Evolutionary conservation across 495 filamentous ascomycete species (phyloP).

Genomic region (Achaetomiella virescens): DNA sequence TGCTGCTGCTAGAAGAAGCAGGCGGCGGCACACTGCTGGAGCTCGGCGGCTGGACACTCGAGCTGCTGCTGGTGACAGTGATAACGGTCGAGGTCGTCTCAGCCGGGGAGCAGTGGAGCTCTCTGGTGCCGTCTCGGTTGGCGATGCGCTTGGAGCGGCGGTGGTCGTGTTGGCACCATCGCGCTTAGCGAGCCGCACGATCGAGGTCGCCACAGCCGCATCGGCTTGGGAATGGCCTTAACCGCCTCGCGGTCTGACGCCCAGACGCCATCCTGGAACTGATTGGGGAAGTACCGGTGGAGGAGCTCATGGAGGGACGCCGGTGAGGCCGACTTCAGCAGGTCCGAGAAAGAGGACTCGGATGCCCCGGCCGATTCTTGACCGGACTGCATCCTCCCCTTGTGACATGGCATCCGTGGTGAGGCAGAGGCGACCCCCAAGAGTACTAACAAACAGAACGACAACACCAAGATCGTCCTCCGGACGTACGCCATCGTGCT

Average conservation of each 20-base stretch:
- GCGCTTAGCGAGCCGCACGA: conserved; percentile 37
- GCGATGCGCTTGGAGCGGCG: background rate
- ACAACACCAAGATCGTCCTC: conserved; percentile 25
- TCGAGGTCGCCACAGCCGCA: conserved; percentile 28
- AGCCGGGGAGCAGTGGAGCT: background rate
- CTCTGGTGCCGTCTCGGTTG: background rate
- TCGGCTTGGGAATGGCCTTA: conserved; percentile 28
- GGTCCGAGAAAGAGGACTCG: conserved; percentile 27
- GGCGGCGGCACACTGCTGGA: background rate
- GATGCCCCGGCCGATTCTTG: conserved; percentile 3
- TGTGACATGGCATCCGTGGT: conserved; percentile 12
- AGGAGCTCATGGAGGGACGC: conserved; percentile 35
- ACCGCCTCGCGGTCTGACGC: conserved; percentile 30
- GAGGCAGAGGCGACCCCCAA: conserved; percentile 23
- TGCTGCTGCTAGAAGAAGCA: background rate
- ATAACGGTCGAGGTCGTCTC: background rate
- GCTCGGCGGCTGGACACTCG: background rate
- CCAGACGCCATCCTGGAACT: conserved; percentile 34
- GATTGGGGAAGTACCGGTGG: conserved; percentile 33
- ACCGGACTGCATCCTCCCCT: conserved; percentile 12
- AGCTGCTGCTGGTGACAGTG: background rate
- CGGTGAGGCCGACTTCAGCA: conserved; percentile 32
- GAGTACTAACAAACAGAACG: conserved; percentile 27
- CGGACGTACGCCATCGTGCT: conserved; percentile 23
- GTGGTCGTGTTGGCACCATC: conserved; percentile 22